These are phyloP conservation scores for Heimioporus sp. DNA, from an alignment of 768 basidiomycete genomes.

Conservation along the genomic window DNA sequence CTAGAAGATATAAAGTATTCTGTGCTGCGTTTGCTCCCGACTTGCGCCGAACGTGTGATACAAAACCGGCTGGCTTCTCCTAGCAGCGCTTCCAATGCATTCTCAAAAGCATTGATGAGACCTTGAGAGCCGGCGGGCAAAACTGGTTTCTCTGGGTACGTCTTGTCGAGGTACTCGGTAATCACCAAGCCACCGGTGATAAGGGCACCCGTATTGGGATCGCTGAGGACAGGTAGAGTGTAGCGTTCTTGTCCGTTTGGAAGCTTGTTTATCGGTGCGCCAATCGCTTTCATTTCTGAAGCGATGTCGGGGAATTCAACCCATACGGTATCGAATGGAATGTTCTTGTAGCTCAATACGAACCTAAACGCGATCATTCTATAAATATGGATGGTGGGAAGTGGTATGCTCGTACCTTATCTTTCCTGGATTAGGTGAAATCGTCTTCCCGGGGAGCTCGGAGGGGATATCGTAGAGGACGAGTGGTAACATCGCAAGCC, in stretches of 20 bases:
- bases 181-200: conserved; percentile 32
- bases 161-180: conserved; percentile 35
- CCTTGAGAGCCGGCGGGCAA: conserved; percentile 23
- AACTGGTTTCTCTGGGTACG: conserved; percentile 31
- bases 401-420: conserved; percentile 26
- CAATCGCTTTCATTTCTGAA: conserved; percentile 23
- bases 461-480: conserved; percentile 39
- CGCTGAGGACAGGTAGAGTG: conserved; percentile 34
- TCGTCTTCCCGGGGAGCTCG: conserved; percentile 26
- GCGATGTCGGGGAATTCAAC: conserved; percentile 34
- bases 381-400: not conserved
- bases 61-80: conserved; percentile 8
- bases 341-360: conserved; percentile 30
- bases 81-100: not conserved
- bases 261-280: conserved; percentile 19
- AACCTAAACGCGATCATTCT: conserved; percentile 18
- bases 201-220: conserved; percentile 28
- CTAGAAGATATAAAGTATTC: conserved; percentile 39
- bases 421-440: conserved; percentile 39
- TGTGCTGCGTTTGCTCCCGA: conserved; percentile 34
- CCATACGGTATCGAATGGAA: conserved; percentile 35
- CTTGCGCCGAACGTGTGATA: conserved; percentile 20
- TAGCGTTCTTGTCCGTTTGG: conserved; percentile 21
- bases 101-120: conserved; percentile 22
- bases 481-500: conserved; percentile 23